Base-by-base conservation (phyloP, 495 filamentous ascomycete species). In the Penicillium nucicola region DNA sequence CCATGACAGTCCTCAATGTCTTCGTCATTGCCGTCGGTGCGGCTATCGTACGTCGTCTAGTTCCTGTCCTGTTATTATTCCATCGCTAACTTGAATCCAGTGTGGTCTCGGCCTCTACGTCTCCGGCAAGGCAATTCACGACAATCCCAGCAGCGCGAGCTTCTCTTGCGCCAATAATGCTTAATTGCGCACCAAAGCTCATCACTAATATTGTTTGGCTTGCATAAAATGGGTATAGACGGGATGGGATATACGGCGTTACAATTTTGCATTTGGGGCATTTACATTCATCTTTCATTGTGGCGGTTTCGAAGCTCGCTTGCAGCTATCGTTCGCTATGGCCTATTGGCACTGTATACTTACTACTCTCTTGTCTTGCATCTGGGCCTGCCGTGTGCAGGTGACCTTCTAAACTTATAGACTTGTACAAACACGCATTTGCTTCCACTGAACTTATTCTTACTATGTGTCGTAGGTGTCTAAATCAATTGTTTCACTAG, bases 131-230 rank as follows among this genome's bases (percentile, higher is more conserved):
- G 61, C 72, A 0, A 66, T 76, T 12, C 61, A 71, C 28, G 61
- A 68, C 8, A 65, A 74, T 32, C 57, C 70, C 18, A 66, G 62
- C 35, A 62, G 56, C 15, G 55, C 61, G 10, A 72, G 67, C 38
- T 77, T 77, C 42, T 72, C 71, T 0, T 77, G 74, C 41, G 67
- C 67, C 13, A 67, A 72, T 48, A 76, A 71, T 59, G 58, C 64
- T 10, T 66, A 32, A 49, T 42, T 19, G 42, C 36, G 22, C 46
- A 34, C 23, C 5, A 9, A n/a, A 15, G 17, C 25, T 11, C n/a
- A 14, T 28, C 20, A 19, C 13, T 23, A 31, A 10, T 20, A 34
- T 34, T 13, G 32, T 19, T 15, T 35, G 13, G n/a, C 19, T 38
- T 31, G 20, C 32, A 42, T 43, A 37, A 39, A n/a, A 28, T 8